These are phyloP conservation scores for Epithele typhae DNA, from an alignment of 768 basidiomycete genomes.

Conservation along the genomic window DNA sequence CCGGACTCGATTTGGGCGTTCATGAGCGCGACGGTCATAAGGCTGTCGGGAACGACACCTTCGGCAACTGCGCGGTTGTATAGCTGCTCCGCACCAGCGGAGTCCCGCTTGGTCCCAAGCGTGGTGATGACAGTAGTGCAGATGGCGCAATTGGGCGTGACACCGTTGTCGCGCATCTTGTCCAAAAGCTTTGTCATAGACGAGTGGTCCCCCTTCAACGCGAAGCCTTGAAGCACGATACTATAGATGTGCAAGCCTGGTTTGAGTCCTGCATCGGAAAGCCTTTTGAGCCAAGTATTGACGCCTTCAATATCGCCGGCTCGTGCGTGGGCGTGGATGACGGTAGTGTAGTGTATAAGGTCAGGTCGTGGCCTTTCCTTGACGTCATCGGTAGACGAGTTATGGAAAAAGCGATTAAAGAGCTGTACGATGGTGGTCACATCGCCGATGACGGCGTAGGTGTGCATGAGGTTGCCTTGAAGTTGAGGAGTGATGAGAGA, in stretches of 20 bases:
- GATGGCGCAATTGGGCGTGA: slow-evolving; percentile 43
- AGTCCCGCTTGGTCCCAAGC: slow-evolving; percentile 59
- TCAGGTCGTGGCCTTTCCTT: slow-evolving; percentile 33
- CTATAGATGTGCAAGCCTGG: slow-evolving; percentile 59
- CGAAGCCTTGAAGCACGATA: slow-evolving; percentile 55
- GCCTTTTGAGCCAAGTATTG: slow-evolving; percentile 48
- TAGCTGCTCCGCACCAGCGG: slow-evolving; percentile 58
- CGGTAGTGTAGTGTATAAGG: slow-evolving; percentile 48
- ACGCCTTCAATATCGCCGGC: slow-evolving; percentile 44
- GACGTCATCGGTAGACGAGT: neutral
- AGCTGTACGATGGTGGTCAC: slow-evolving; percentile 37
- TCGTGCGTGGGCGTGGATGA: slow-evolving; percentile 52
- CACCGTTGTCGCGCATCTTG: slow-evolving; percentile 53
- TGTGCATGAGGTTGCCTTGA: slow-evolving; percentile 47
- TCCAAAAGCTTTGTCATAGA: slow-evolving; percentile 46
- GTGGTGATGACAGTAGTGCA: slow-evolving; percentile 69
- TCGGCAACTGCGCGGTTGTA: slow-evolving; percentile 61
- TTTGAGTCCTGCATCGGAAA: slow-evolving; percentile 42
- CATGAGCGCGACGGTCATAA: slow-evolving; percentile 70
- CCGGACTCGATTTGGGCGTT: slow-evolving; percentile 79
- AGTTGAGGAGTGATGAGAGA: slow-evolving; percentile 18
- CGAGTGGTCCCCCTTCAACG: slow-evolving; percentile 49
- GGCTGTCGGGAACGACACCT: slow-evolving; percentile 57
- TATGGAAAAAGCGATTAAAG: slow-evolving; percentile 53
- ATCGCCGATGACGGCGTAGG: slow-evolving; percentile 45